Evolutionary conservation across 352 stramenopile species (phyloP).

Genomic region (Pythium monospermum): DNA sequence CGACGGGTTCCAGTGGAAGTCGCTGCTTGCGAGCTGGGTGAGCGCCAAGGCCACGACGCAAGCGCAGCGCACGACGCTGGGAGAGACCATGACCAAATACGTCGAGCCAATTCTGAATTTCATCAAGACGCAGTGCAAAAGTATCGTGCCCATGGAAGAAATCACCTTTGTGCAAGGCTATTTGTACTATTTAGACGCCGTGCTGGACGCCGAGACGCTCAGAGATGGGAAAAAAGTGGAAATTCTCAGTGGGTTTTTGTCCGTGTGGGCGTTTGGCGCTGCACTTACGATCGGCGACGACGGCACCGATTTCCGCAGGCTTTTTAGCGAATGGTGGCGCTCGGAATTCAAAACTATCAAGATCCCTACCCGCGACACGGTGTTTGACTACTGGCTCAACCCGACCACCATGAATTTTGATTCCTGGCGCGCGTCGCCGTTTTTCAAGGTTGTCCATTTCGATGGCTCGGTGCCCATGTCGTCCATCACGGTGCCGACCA

Average conservation of each 20-base stretch:
- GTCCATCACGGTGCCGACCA: conserved; percentile 90
- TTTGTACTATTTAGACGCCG: conserved; percentile 88
- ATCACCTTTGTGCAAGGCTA: conserved; percentile 90
- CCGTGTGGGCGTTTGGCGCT: conserved; percentile 91
- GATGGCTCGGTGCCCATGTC: conserved; percentile 72
- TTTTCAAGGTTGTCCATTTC: conserved; percentile 82
- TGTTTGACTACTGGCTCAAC: conserved; percentile 97
- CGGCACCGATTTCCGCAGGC: conserved; percentile 89
- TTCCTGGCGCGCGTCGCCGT: conserved; percentile 90
- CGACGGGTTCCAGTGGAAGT: conserved; percentile 90
- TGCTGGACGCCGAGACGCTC: conserved; percentile 69
- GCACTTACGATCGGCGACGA: conserved; percentile 88
- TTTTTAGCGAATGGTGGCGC: conserved; percentile 95
- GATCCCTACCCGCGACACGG: conserved; percentile 89
- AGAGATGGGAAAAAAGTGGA: conserved; percentile 64
- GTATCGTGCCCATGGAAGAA: conserved; percentile 88
- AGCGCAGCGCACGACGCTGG: conserved; percentile 44
- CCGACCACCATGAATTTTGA: conserved; percentile 87
- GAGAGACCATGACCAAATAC: conserved; percentile 83
- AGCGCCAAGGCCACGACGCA: conserved; percentile 55
- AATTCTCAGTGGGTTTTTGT: conserved; percentile 89
- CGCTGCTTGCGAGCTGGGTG: conserved; percentile 91
- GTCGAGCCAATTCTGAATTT: conserved; percentile 83
- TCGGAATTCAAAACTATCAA: conserved; percentile 93
- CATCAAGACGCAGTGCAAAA: conserved; percentile 79